Percentiles rank a stretch among this genome's conserved stretches.
phyloP scores from a whole-genome alignment of 371 early-diverging fungal species.

The Paraphysoderma sedebokerense region DNA sequence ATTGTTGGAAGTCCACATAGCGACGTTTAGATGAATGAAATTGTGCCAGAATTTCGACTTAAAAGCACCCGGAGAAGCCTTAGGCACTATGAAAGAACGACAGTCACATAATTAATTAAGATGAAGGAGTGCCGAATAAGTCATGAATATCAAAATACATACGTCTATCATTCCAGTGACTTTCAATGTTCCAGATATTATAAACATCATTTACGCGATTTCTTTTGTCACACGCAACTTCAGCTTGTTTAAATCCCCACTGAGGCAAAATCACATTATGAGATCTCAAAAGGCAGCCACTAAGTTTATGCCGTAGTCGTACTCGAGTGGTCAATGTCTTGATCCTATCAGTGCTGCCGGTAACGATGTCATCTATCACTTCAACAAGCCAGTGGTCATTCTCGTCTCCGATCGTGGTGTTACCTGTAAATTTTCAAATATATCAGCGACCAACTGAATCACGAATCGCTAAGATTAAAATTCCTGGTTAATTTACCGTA shows the following conservation, averaged over 20 bases:
- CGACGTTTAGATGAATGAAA: conserved; percentile 84
- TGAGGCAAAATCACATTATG: conserved; percentile 72
- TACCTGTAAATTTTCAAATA: no score
- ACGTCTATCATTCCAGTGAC: conserved; percentile 59
- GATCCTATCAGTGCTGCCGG: conserved; percentile 19
- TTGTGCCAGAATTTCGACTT: conserved; percentile 65
- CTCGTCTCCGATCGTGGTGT: conserved; percentile 44
- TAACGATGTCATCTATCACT: conserved; percentile 43
- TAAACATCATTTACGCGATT: conserved; percentile 29
- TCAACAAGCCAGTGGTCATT: conserved; percentile 89
- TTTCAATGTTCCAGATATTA: conserved; percentile 95
- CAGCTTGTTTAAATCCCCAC: conserved; percentile 98
- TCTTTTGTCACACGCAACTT: conserved; percentile 72
- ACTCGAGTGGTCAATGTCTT: conserved; percentile 72
- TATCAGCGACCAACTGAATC: no score
- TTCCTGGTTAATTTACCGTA: no score
- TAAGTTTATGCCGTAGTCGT: conserved; percentile 57
- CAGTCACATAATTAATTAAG: conserved; percentile 6
- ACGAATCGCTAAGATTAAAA: no score
- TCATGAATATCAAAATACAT: conserved; percentile 6
- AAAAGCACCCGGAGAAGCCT: conserved; percentile 30
- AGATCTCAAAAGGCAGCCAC: conserved; percentile 73
- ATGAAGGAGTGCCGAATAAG: background rate
- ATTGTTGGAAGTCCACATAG: conserved; percentile 97
- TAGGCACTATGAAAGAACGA: conserved; percentile 27